Evolutionary conservation across 2,329 filamentous ascomycete genomes (phyloP).

Genomic region (Fusarium drepaniforme): DNA sequence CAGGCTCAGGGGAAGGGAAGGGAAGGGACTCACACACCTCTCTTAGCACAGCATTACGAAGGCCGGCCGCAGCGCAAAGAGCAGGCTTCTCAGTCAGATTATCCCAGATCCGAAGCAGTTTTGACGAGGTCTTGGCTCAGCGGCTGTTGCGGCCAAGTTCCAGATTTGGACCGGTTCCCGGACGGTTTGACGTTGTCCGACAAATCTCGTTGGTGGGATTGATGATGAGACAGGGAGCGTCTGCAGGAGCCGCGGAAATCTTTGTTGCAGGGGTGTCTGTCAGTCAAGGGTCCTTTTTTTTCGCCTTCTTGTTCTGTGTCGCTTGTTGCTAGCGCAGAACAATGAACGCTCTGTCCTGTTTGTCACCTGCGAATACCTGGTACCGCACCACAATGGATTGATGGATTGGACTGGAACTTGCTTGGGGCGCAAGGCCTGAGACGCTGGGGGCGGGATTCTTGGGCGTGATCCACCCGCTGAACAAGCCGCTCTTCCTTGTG

Average conservation of each 20-base stretch:
- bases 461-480: conserved; percentile 16
- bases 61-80: conserved; percentile 8
- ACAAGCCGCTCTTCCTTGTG: not conserved
- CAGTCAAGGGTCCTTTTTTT: conserved; percentile 3
- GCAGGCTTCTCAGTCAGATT: conserved; percentile 4
- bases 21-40: not conserved
- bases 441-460: conserved; percentile 14
- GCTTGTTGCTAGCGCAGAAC: conserved; percentile 7
- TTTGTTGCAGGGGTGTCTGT: conserved; percentile 29
- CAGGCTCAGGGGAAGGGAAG: conserved; percentile 25
- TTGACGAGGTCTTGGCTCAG: conserved; percentile 32
- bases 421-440: conserved; percentile 24
- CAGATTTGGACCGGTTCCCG: conserved; percentile 38
- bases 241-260: conserved; percentile 29
- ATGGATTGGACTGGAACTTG: conserved; percentile 18
- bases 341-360: not conserved
- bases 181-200: conserved; percentile 10
- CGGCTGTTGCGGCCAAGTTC: conserved; percentile 32
- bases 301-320: not conserved
- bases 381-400: not conserved
- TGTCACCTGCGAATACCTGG: not conserved
- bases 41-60: conserved; percentile 25
- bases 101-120: conserved; percentile 20
- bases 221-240: conserved; percentile 6
- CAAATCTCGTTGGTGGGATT: conserved; percentile 40